Percentiles rank a stretch among this genome's conserved stretches.
Conservation (phyloP, 805 yeast genomes). For the Dipodascopsis tothii region DNA sequence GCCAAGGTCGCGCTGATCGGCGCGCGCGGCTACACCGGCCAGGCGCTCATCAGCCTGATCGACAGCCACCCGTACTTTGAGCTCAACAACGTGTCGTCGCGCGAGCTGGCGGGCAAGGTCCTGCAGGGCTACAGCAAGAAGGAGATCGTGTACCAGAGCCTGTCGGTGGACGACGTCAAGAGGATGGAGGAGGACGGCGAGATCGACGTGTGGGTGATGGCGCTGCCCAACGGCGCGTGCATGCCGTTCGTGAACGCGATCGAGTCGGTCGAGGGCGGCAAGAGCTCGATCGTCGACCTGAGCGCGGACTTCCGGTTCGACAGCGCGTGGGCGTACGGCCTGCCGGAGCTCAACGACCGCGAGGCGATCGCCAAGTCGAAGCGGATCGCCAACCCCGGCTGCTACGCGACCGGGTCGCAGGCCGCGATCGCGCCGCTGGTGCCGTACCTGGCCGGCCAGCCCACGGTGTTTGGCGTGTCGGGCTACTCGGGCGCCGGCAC, state of each 20-base stretch:
- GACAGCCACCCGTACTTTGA: conserved; percentile 84
- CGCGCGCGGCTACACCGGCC: conserved; percentile 97
- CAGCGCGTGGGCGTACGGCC: conserved; percentile 86
- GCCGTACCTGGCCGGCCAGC: conserved; percentile 57
- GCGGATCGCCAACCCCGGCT: conserved; percentile 93
- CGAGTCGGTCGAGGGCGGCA: conserved; percentile 44
- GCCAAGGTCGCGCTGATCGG: conserved; percentile 90
- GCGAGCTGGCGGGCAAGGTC: conserved; percentile 84
- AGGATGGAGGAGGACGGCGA: conserved; percentile 64
- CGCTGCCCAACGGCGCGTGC: conserved; percentile 95
- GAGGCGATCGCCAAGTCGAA: conserved; percentile 56
- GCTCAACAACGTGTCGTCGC: conserved; percentile 86
- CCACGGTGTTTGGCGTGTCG: conserved; percentile 88
- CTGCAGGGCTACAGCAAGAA: conserved; percentile 77
- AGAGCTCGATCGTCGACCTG: conserved; percentile 78
- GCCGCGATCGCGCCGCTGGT: conserved; percentile 79
- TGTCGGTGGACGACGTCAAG: conserved; percentile 79
- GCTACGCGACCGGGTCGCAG: conserved; percentile 99
- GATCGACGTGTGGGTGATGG: conserved; percentile 98
- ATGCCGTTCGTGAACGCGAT: conserved; percentile 42
- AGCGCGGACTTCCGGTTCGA: conserved; percentile 97
- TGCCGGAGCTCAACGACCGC: conserved; percentile 84
- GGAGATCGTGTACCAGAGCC: conserved; percentile 74
- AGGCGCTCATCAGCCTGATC: conserved; percentile 78
- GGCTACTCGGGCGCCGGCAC: conserved; percentile 99